Conservation (phyloP, 148 eudicot species). For the Oxyria digyna region DNA sequence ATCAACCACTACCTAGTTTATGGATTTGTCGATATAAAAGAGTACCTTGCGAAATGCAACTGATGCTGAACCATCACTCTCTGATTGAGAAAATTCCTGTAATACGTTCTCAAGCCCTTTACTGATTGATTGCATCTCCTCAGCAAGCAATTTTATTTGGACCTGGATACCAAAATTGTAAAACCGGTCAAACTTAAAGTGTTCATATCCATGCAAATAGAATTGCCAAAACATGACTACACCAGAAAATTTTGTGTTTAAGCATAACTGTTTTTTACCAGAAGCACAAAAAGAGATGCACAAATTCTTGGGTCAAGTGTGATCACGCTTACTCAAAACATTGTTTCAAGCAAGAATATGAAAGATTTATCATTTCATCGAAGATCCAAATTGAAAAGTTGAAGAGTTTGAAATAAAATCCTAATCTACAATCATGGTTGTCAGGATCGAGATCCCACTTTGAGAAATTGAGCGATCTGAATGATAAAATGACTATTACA, state of each 20-base stretch:
- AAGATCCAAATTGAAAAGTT: not conserved
- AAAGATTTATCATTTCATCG: no score
- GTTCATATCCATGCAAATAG: not conserved
- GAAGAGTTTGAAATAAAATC: not conserved
- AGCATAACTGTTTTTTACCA: not conserved
- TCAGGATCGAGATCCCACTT: no score
- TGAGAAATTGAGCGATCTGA: no score
- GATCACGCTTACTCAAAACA: not conserved
- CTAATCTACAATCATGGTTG: not conserved
- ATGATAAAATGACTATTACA: no score
- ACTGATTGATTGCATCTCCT: constrained; percentile 91
- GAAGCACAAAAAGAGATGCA: no score
- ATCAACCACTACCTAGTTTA: not conserved
- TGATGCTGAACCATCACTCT: constrained; percentile 62
- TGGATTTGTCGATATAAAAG: not conserved
- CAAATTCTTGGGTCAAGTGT: not conserved
- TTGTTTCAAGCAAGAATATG: not conserved
- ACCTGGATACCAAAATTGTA: constrained; percentile 32
- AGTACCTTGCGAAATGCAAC: constrained; percentile 50
- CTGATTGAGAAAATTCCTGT: constrained; percentile 60
- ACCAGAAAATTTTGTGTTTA: not conserved
- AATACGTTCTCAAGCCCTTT: constrained; percentile 75
- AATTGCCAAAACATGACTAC: not conserved
- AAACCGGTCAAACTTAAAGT: constrained; percentile 6
- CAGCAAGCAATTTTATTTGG: constrained; percentile 69